Conservation (phyloP, 2,329 filamentous ascomycete genomes). For the Bisporella sp. region DNA sequence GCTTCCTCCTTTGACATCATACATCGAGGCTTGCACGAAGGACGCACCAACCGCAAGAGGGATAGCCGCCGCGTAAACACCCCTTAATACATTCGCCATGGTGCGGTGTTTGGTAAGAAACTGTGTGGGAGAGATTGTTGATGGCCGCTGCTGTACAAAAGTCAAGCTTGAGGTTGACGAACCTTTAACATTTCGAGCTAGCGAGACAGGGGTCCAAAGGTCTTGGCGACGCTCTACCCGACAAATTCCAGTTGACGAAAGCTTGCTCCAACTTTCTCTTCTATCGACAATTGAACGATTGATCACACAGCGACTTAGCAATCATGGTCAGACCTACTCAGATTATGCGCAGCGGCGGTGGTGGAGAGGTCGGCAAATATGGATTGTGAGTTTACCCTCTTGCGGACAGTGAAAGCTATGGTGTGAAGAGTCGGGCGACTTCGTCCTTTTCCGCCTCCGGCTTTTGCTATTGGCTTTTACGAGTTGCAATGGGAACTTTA, state of each 20-base stretch:
- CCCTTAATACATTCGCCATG: slow-evolving; percentile 48
- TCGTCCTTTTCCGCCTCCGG: too few species aligned
- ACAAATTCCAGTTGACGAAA: too few species aligned
- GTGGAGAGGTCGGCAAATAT: slow-evolving; percentile 26
- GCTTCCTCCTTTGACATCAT: slow-evolving; percentile 93
- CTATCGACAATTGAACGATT: too few species aligned
- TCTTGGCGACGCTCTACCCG: too few species aligned
- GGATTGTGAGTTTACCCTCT: slow-evolving; percentile 26
- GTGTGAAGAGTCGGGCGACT: too few species aligned
- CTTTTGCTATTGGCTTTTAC: too few species aligned
- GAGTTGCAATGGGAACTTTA: background rate
- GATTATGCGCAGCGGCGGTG: slow-evolving; percentile 25
- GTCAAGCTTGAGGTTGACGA: too few species aligned
- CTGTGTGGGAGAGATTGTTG: too few species aligned
- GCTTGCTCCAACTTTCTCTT: too few species aligned
- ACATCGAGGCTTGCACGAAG: slow-evolving; percentile 72
- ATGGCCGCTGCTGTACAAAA: too few species aligned
- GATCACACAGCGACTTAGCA: slow-evolving; percentile 6
- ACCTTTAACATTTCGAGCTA: too few species aligned
- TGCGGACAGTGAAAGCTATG: background rate
- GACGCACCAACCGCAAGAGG: slow-evolving; percentile 64
- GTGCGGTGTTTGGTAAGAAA: slow-evolving; percentile 11
- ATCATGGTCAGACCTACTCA: slow-evolving; percentile 28
- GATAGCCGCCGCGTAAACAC: slow-evolving; percentile 62
- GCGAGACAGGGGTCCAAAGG: too few species aligned